Conservation (phyloP, 306 rosid species). For the Boehmeria nivea region DNA sequence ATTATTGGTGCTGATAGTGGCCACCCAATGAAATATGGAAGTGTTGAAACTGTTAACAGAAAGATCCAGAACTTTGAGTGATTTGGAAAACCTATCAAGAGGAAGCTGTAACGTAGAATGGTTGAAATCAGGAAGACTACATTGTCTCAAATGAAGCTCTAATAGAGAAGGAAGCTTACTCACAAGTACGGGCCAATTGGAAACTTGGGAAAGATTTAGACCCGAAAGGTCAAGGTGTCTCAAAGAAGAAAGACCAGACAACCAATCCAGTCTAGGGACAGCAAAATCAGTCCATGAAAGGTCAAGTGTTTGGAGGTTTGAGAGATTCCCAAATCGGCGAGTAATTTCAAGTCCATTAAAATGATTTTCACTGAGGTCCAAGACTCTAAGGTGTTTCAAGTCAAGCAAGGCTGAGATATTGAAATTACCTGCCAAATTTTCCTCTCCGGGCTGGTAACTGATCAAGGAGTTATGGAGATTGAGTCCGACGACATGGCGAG, state of each 20-base stretch:
- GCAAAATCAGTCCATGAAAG: not conserved
- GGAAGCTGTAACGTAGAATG: not conserved
- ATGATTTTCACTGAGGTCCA: conserved; percentile 9
- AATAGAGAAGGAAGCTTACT: conserved; percentile 2
- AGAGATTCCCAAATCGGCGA: conserved; percentile 11
- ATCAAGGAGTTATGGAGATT: not conserved
- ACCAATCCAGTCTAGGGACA: conserved; percentile 6
- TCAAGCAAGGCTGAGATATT: conserved; percentile 8
- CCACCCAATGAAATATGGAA: conserved; percentile 16
- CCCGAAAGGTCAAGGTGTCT: conserved; percentile 3
- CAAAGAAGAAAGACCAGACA: conserved; percentile 19
- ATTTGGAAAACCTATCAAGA: not conserved
- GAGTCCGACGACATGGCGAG: conserved; percentile 12
- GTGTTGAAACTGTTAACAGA: not conserved
- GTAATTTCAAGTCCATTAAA: not conserved
- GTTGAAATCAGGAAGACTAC: conserved; percentile 12
- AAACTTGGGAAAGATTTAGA: not conserved
- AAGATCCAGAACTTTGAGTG: conserved; percentile 12
- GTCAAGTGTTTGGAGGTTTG: conserved; percentile 6
- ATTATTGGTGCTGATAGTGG: conserved; percentile 7
- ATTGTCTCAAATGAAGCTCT: not conserved
- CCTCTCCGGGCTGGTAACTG: too few species aligned
- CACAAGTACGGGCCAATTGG: not conserved
- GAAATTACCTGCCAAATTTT: not conserved
- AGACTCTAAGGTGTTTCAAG: not conserved